phyloP scores from a whole-genome alignment of 208 protist species.

The Leishmania tarentolae region DNA sequence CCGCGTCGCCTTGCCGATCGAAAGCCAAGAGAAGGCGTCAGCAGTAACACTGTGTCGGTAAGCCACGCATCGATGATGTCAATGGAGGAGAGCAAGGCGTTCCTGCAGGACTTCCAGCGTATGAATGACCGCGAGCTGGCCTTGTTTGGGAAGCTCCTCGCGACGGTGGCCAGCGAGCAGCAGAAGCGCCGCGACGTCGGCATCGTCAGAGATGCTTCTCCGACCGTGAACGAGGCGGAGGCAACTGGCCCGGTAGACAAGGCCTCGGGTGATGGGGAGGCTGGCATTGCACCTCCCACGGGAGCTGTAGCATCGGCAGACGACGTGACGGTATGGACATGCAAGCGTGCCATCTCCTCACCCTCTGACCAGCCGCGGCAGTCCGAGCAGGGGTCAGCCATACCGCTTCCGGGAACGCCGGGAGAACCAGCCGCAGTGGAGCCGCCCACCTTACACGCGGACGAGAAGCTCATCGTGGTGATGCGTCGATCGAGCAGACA shows the following conservation, averaged over 20 bases:
- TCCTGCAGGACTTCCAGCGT: slow-evolving; percentile 27
- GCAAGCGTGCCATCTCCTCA: slow-evolving; percentile 9
- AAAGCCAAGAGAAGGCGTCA: not conserved
- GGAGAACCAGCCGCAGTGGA: not conserved
- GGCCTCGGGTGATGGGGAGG: not conserved
- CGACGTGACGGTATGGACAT: slow-evolving; percentile 28
- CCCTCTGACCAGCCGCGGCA: not conserved
- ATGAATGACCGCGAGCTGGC: slow-evolving; percentile 30
- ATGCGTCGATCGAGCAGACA: slow-evolving; percentile 24
- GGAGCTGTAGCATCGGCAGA: slow-evolving; percentile 8
- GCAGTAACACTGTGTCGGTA: slow-evolving; percentile 9
- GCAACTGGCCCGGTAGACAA: not conserved
- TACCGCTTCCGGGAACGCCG: not conserved
- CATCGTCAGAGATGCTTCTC: not conserved
- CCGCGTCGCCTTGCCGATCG: not conserved
- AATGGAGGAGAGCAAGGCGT: slow-evolving; percentile 29
- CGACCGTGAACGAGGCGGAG: not conserved
- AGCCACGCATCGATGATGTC: slow-evolving; percentile 27
- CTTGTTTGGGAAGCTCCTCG: slow-evolving; percentile 27
- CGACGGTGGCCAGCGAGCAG: slow-evolving; percentile 23
- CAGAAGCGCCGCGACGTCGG: slow-evolving; percentile 2
- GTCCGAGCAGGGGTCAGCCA: not conserved
- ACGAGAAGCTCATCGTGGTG: slow-evolving; percentile 26
- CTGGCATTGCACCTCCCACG: not conserved
- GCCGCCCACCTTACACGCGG: not conserved